A percentile compares a stretch with the other conserved stretches of the same genome.
Evolutionary conservation across 225 moss, liverwort and hornwort genomes (phyloP).

Genomic region (Rhytidiadelphus loreus): DNA sequence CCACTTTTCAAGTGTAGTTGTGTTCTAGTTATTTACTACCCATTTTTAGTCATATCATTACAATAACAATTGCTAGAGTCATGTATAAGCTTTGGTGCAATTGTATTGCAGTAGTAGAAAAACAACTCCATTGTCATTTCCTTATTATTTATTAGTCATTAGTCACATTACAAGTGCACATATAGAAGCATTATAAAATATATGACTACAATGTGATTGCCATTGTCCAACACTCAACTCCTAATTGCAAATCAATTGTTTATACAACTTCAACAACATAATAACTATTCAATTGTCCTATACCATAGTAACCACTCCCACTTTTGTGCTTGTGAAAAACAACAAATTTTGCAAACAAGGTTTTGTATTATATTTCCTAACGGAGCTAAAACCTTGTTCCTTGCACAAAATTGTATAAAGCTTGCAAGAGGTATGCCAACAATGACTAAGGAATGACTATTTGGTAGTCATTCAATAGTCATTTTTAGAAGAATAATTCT

Average conservation of each 20-base stretch:
- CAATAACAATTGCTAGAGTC: fast-evolving
- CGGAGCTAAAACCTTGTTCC: no score
- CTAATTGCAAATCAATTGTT: neutral
- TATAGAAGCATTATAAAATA: neutral
- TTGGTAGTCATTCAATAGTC: no score
- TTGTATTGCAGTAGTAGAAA: fast-evolving
- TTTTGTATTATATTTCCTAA: no score
- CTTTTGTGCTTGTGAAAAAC: no score
- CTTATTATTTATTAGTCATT: fast-evolving
- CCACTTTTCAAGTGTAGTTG: fast-evolving
- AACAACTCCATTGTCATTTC: neutral
- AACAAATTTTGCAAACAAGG: no score
- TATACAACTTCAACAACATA: fast-evolving
- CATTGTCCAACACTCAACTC: neutral
- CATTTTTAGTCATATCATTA: neutral
- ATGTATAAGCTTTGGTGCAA: no score
- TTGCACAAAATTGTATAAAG: no score
- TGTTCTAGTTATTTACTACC: neutral
- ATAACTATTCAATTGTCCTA: no score
- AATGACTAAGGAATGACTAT: no score
- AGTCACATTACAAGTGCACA: fast-evolving
- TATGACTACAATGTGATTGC: neutral
- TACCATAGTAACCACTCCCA: no score
- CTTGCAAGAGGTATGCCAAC: no score
- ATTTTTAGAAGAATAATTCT: no score